Percentiles rank a stretch among this genome's conserved stretches.
Conservation (phyloP, 2,329 filamentous ascomycete species). For the Atkinsonella hypoxylon region DNA sequence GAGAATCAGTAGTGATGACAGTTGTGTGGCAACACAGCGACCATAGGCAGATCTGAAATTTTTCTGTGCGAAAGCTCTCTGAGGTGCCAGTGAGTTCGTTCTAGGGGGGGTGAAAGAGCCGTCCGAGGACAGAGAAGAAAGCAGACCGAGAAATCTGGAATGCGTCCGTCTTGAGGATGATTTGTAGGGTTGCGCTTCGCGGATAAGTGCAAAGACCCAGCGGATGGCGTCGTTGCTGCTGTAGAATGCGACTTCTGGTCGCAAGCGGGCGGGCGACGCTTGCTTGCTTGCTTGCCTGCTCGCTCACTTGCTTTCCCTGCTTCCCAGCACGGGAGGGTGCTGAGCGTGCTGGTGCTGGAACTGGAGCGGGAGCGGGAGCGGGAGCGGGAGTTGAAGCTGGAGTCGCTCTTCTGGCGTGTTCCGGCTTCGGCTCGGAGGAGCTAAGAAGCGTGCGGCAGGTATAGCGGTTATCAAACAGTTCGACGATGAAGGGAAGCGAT, state of each 20-base stretch:
- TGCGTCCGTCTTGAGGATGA: constrained; percentile 36
- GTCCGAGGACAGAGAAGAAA: constrained; percentile 37
- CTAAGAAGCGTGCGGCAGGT: constrained; percentile 9
- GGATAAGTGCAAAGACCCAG: constrained; percentile 3
- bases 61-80: not conserved
- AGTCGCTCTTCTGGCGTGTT: not conserved
- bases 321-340: no score
- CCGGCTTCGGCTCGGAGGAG: not conserved
- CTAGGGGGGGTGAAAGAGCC: constrained; percentile 43
- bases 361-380: no score
- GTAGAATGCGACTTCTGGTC: not conserved
- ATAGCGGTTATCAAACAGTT: not conserved
- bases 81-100: constrained; percentile 10
- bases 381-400: not conserved
- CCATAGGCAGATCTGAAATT: not conserved
- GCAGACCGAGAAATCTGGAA: constrained; percentile 32
- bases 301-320: no score
- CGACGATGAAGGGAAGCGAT: not conserved
- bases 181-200: constrained; percentile 16
- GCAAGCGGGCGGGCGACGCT: not conserved
- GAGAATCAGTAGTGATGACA: not conserved
- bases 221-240: constrained; percentile 4
- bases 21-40: not conserved
- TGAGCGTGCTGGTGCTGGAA: not conserved
- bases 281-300: not conserved